Base-by-base conservation (phyloP, 2,329 filamentous ascomycete species). In the Fusarium robinianum region DNA sequence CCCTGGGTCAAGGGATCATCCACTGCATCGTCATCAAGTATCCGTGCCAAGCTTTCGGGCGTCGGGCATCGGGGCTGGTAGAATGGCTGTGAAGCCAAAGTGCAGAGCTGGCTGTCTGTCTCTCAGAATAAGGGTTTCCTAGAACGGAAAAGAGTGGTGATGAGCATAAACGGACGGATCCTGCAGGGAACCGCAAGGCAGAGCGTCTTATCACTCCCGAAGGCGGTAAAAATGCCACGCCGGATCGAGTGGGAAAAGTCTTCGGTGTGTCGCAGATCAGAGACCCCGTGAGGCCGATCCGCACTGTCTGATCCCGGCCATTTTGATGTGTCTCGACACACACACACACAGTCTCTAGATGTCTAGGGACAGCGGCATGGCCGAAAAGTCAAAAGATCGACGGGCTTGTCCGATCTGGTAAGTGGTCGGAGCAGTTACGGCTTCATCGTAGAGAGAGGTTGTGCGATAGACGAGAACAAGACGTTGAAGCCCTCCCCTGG, bases 21-120 rank as follows among this genome's bases (percentile, higher is more conserved):
- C 42, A 43, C 17, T 25, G 48, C 35, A 29, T 55, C 51, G 51
- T 55, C 51, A 55, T 55, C 43, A 16, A 24, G 41, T 15, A 36
- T 25, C 15, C 27, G 22, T 41, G 36, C 35, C 36, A 41, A 37
- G n/a, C n/a, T n/a, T n/a, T n/a, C n/a, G n/a, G n/a, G n/a, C n/a
- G n/a, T n/a, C n/a, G n/a, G n/a, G n/a, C n/a, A n/a, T n/a, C n/a
- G n/a, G n/a, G n/a, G n/a, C n/a, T n/a, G n/a, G n/a, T n/a, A n/a
- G 38, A 18, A 33, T 34, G 17, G 18, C 12, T 25, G 15, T 15
- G 9, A 12, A 8, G 14, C 8, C 12, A 29, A 10, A 15, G 4
- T 15, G 14, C 4, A 15, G 8, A 15, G 23, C 31, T 24, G n/a
- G n/a, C n/a, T n/a, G n/a, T n/a, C n/a, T n/a, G n/a, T n/a, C n/a